Evolutionary conservation across 2,329 filamentous ascomycete species (phyloP), one percentile per base, ranked within the genome.

Genomic region (Pleomassaria siparia): DNA sequence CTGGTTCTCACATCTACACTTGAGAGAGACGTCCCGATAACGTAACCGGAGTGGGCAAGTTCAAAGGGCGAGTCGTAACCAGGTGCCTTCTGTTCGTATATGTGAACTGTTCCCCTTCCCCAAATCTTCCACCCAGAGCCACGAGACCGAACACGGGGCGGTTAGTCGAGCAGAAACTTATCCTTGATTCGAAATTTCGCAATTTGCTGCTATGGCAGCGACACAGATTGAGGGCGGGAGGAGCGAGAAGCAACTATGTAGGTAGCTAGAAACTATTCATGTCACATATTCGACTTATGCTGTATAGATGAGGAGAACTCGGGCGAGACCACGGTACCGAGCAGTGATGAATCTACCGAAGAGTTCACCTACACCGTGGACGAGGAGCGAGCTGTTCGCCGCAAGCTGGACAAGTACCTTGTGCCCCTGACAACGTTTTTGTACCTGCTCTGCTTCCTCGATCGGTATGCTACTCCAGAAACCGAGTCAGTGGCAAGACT

Each of bases 371-470:
- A 79, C 79, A 77, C 77, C 4, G 67, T 70, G 28, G 76, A 72
- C 40, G 79, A 82, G 53, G 79, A 82, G 64, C 72, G 62, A 15
- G 63, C 58, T 1, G 66, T 82, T 15, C 72, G 78, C 49, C 75
- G 72, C 53, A 80, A 79, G 66, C 67, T 82, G 33, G 80, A 82
- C 62, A 74, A 71, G 65, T 74, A 77, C 51, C 72, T 78, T 21
- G 73, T 82, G 15, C 79, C 80, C 0, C 61, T 78, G 20, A 76
- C 80, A 10, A 81, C 79, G 1, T 56, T 79, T 7, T 62, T 82
- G 11, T 82, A 82, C 56, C 67, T 82, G 52, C 64, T 81, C 12
- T 80, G 77, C 59, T 79, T 80, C 56, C 66, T 78, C 47, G 72
- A 76, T 40, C 63, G 67, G 64, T 69, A 63, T 6, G 54, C 39